Percentiles rank a stretch among this genome's conserved stretches.
These are phyloP conservation scores for Blepharisma undulans DNA, from an alignment of 169 alveolate genomes.

Conservation along the genomic window DNA sequence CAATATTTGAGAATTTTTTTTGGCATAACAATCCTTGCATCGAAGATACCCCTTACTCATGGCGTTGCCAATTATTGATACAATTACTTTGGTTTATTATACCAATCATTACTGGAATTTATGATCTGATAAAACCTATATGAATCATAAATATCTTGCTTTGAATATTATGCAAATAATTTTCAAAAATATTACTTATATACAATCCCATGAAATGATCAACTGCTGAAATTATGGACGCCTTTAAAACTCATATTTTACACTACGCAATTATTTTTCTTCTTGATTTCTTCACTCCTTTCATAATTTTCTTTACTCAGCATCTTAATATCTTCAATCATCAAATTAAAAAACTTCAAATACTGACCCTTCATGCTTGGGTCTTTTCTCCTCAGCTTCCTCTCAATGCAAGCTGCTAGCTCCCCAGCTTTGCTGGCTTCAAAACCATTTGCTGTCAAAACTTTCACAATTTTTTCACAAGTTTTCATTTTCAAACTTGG, in stretches of 20 bases:
- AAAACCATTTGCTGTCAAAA: not conserved
- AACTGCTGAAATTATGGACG: not conserved
- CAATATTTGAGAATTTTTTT: too few relatives aligned
- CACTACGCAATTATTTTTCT: not conserved
- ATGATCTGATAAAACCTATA: too few relatives aligned
- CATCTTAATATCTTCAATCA: constrained; percentile 6
- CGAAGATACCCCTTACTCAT: too few relatives aligned
- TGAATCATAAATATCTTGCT: not conserved
- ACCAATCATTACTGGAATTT: not conserved
- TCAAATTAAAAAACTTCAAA: not conserved
- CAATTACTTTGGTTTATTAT: too few relatives aligned
- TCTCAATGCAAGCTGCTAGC: constrained; percentile 6
- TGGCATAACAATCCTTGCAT: too few relatives aligned
- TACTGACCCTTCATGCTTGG: constrained; percentile 2
- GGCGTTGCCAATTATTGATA: too few relatives aligned
- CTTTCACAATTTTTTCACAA: not conserved
- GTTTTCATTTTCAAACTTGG: not conserved
- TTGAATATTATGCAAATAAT: not conserved
- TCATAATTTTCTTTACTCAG: not conserved
- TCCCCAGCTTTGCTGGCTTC: not conserved
- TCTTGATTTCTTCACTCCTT: not conserved
- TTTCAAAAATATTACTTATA: too few relatives aligned
- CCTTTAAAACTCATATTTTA: not conserved
- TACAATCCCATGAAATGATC: not conserved
- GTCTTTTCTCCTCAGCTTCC: not conserved